Conservation (phyloP, 2,329 filamentous ascomycete genomes). For the Hypoxylon sp. region DNA sequence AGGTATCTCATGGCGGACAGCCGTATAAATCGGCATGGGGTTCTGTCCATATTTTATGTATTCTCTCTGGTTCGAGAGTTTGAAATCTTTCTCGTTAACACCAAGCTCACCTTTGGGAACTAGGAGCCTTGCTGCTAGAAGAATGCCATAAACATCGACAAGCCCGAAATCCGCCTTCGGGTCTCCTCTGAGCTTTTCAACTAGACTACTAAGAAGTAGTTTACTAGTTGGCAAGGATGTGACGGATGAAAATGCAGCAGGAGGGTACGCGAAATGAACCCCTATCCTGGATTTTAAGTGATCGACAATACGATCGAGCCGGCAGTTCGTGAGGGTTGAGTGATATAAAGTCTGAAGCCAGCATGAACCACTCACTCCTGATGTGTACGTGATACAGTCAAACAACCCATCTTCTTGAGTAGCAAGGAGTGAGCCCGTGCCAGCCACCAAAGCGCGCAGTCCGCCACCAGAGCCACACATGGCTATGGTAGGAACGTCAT, state of each 20-base stretch:
- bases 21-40: slow-evolving; percentile 94
- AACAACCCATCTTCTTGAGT: slow-evolving; percentile 89
- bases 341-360: slow-evolving; percentile 94
- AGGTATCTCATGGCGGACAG: slow-evolving; percentile 95
- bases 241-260: slow-evolving; percentile 83
- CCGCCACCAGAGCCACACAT: slow-evolving; percentile 96
- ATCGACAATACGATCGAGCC: slow-evolving; percentile 79
- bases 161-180: slow-evolving; percentile 86
- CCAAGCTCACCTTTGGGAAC: slow-evolving; percentile 88
- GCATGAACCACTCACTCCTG: slow-evolving; percentile 95
- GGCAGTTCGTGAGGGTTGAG: slow-evolving; percentile 80
- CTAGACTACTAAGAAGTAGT: slow-evolving; percentile 85
- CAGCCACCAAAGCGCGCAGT: slow-evolving; percentile 88
- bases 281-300: slow-evolving; percentile 89
- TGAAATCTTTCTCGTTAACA: slow-evolving; percentile 84
- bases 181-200: slow-evolving; percentile 92
- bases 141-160: slow-evolving; percentile 91
- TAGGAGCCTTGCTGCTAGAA: slow-evolving; percentile 86
- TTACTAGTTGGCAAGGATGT: slow-evolving; percentile 95
- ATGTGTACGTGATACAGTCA: slow-evolving; percentile 94
- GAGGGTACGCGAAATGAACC: slow-evolving; percentile 93
- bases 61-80: slow-evolving; percentile 87
- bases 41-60: slow-evolving; percentile 84
- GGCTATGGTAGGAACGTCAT: slow-evolving; percentile 93
- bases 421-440: slow-evolving; percentile 88